Base-by-base conservation (phyloP, 139 green algal species). In the Chlamydomonas asymmetrica region DNA sequence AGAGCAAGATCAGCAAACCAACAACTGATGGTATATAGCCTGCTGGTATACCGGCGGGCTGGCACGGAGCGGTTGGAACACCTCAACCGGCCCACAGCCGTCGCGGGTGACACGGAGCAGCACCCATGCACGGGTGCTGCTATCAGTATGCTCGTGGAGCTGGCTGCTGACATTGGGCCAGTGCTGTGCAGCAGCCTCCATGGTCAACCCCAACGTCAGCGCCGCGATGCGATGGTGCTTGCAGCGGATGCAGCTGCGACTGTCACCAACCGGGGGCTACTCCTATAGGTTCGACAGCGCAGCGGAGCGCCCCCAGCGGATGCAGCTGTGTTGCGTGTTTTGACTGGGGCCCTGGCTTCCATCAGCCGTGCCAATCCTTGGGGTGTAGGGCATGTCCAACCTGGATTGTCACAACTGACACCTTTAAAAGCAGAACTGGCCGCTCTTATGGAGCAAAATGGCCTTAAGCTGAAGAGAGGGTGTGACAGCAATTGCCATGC, bases 391-490 rank as follows among this genome's bases (percentile, higher is more conserved):
- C 13, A 25, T 52, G 13, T 13, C 13, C 40, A 63, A 29, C n/a
- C 63, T 31, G 6, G 27, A 48, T n/a, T 40, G 40, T 22, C 20
- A 16, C 25, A 22, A 8, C 9, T 60, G 32, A 69, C 77, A 79
- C 77, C 63, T 70, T 60, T 79, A 83, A 79, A 83, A 79, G 78
- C 78, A 79, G 78, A 72, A 39, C 48, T 45, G 62, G 41, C 48
- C 69, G 39, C 7, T 40, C 4, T 6, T 25, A 27, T 49, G 37
- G 64, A 65, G n/a, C n/a, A n/a, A n/a, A n/a, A n/a, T n/a, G n/a
- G n/a, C n/a, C n/a, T 54, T 71, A 45, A 56, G 64, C 78, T 79
- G 78, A 83, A 83, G 78, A 83, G 78, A 79, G 71, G 50, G 63
- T 79, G 78, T 71, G 13, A 83, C 4, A 83, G 45, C 78, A 65